phyloP scores from a whole-genome alignment of 768 basidiomycete species.

The Imleria badia region DNA sequence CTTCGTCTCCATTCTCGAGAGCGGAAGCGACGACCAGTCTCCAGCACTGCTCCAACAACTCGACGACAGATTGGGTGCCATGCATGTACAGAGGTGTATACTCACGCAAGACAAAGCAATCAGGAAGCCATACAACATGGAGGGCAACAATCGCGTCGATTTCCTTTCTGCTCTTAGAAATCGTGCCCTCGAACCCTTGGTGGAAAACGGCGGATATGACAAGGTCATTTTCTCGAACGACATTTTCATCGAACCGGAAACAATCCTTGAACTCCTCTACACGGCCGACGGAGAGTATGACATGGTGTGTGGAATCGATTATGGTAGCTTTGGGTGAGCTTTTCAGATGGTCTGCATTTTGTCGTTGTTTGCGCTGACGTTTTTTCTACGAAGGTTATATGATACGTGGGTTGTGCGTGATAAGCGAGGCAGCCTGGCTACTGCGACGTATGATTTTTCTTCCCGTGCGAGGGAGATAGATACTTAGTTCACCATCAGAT shows the following conservation, averaged over 20 bases:
- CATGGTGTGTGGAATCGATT: conserved; percentile 45
- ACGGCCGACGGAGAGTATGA: conserved; percentile 41
- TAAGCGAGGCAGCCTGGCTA: conserved; percentile 13
- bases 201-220: conserved; percentile 36
- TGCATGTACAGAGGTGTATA: conserved; percentile 15
- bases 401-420: conserved; percentile 27
- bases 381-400: conserved; percentile 13
- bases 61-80: conserved; percentile 5
- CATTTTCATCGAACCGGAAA: conserved; percentile 40
- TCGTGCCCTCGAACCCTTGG: conserved; percentile 41
- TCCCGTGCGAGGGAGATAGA: background rate
- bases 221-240: conserved; percentile 45
- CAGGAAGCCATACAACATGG: conserved; percentile 3
- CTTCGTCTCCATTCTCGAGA: too few relatives aligned
- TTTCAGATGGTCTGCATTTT: conserved; percentile 10
- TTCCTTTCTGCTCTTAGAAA: conserved; percentile 35
- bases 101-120: conserved; percentile 8
- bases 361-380: background rate
- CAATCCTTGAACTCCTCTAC: conserved; percentile 38
- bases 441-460: conserved; percentile 10
- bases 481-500: background rate
- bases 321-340: conserved; percentile 32
- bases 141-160: background rate
- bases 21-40: conserved; percentile 22
- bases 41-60: conserved; percentile 11